Conservation (phyloP, 352 stramenopile species). For the Pythium aquatile region DNA sequence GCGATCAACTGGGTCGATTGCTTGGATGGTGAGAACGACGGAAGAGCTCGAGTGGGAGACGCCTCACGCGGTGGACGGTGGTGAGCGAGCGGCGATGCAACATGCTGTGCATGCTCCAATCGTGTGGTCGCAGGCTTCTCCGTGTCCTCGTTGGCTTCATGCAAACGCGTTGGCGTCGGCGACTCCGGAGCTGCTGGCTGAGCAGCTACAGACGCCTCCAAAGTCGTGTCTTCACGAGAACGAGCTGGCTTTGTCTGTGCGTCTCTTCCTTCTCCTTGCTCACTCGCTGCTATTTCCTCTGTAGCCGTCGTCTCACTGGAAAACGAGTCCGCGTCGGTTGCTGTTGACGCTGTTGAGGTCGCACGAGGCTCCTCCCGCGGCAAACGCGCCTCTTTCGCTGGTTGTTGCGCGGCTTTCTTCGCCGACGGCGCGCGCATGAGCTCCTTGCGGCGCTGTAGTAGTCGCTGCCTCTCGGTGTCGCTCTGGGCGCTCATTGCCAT, state of each 20-base stretch:
- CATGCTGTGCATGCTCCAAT: neutral
- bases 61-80: neutral
- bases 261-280: neutral
- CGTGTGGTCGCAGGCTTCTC: neutral
- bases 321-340: neutral
- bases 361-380: neutral
- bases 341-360: neutral
- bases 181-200: neutral
- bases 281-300: neutral
- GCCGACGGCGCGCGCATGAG: constrained; percentile 18
- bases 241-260: neutral
- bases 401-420: neutral
- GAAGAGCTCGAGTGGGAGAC: neutral
- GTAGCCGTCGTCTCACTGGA: neutral
- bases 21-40: neutral
- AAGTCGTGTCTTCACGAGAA: neutral
- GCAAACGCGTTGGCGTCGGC: neutral
- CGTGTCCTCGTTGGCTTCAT: neutral
- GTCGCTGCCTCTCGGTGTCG: constrained; percentile 15
- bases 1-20: neutral
- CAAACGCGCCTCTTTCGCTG: neutral
- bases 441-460: constrained; percentile 17
- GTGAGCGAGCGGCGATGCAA: neutral
- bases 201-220: neutral
- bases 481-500: constrained; percentile 6